Evolutionary conservation across 2,329 filamentous ascomycete species (phyloP).

Genomic region (Fusarium beomiforme): DNA sequence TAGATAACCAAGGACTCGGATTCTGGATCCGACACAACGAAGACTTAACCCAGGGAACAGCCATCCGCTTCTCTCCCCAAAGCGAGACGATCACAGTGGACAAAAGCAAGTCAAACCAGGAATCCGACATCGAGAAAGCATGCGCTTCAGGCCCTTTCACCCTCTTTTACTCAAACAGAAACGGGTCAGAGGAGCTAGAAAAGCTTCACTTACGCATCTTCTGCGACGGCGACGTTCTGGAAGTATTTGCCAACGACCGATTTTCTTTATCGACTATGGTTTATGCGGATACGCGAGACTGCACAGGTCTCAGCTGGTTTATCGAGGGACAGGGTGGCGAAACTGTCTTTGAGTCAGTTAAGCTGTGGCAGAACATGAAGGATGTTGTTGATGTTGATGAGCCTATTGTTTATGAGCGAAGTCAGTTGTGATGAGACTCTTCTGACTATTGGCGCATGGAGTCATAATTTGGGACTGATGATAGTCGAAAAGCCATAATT

Average conservation of each 20-base stretch:
- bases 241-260: slow-evolving; percentile 43
- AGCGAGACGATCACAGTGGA: slow-evolving; percentile 54
- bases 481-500: not conserved
- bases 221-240: slow-evolving; percentile 39
- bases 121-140: slow-evolving; percentile 49
- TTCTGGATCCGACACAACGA: slow-evolving; percentile 40
- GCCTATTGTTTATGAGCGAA: slow-evolving; percentile 19
- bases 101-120: slow-evolving; percentile 45
- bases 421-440: slow-evolving; percentile 1
- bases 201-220: slow-evolving; percentile 38
- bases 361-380: slow-evolving; percentile 36
- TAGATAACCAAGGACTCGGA: slow-evolving; percentile 15
- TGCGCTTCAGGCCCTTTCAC: slow-evolving; percentile 55
- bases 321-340: slow-evolving; percentile 13
- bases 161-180: slow-evolving; percentile 47
- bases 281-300: slow-evolving; percentile 30
- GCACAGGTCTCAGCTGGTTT: slow-evolving; percentile 41
- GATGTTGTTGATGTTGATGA: slow-evolving; percentile 20
- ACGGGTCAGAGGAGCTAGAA: slow-evolving; percentile 30
- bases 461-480: not conserved
- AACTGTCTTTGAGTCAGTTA: slow-evolving; percentile 35
- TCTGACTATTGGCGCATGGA: not conserved
- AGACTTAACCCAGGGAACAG: slow-evolving; percentile 48
- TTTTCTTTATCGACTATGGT: slow-evolving; percentile 44
- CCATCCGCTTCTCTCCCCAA: slow-evolving; percentile 50